phyloP scores from a whole-genome alignment of 2,329 filamentous ascomycete genomes.

The Triangularia verruculosa region DNA sequence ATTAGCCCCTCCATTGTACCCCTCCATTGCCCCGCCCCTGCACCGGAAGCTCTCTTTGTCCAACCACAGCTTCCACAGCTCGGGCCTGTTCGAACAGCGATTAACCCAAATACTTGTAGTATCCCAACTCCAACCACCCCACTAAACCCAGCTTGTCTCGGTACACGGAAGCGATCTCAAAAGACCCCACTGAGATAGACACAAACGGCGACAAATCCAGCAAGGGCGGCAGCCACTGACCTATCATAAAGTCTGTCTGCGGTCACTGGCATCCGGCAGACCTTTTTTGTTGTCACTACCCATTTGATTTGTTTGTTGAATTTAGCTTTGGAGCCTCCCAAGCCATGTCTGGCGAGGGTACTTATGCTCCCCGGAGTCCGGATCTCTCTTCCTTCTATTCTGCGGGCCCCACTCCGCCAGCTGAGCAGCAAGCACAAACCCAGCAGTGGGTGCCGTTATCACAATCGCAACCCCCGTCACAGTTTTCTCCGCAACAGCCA shows the following conservation, averaged over 20 bases:
- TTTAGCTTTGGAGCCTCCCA: constrained; percentile 16
- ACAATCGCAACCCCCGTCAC: constrained; percentile 31
- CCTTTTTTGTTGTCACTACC: neutral
- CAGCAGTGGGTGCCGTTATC: constrained; percentile 35
- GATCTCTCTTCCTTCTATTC: constrained; percentile 57
- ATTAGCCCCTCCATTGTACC: constrained; percentile 6
- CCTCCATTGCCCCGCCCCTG: constrained; percentile 10
- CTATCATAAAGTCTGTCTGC: constrained; percentile 17
- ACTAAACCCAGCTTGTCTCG: constrained; percentile 13
- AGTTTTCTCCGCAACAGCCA: constrained; percentile 29
- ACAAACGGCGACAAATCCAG: constrained; percentile 5
- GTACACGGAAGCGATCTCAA: constrained; percentile 1
- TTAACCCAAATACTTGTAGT: constrained; percentile 23
- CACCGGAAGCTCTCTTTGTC: neutral
- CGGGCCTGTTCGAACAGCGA: neutral
- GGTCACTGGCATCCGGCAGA: constrained; percentile 4
- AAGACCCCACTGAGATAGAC: constrained; percentile 15
- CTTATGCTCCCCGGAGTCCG: constrained; percentile 57
- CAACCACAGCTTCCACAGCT: neutral
- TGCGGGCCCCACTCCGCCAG: constrained; percentile 32
- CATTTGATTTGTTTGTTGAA: neutral
- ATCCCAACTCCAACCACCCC: constrained; percentile 23
- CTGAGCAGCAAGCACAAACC: constrained; percentile 27
- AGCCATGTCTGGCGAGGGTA: constrained; percentile 50
- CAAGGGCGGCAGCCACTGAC: constrained; percentile 3